Percentiles rank a stretch among this genome's conserved stretches.
Evolutionary conservation across 192 early-diverging fungal genomes (phyloP).

Genomic region (Chytriomyces confervae): DNA sequence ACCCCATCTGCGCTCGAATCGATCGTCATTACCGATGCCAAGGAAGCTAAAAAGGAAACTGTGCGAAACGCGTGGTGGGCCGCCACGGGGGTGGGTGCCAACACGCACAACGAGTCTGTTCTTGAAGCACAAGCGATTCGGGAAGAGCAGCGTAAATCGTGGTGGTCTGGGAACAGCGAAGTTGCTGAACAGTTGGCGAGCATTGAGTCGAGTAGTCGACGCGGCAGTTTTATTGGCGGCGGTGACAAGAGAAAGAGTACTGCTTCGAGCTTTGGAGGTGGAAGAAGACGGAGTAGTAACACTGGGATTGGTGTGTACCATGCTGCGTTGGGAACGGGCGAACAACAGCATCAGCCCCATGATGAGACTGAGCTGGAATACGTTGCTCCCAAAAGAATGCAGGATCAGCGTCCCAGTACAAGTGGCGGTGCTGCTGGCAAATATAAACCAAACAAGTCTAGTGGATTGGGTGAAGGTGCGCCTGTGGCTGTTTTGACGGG

Average conservation of each 20-base stretch:
- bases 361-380: slow-evolving; percentile 19
- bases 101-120: background rate
- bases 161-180: background rate
- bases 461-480: slow-evolving; percentile 20
- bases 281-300: slow-evolving; percentile 21
- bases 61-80: slow-evolving; percentile 24
- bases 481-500: background rate
- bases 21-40: background rate
- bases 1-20: background rate
- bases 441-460: slow-evolving; percentile 3
- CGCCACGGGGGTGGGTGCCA: slow-evolving; percentile 12
- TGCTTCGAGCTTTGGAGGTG: slow-evolving; percentile 7
- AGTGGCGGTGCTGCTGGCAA: background rate
- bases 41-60: slow-evolving; percentile 15
- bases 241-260: slow-evolving; percentile 18
- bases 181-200: background rate
- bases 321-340: background rate
- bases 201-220: background rate
- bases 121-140: background rate
- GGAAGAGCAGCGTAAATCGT: background rate
- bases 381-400: background rate
- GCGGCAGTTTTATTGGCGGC: slow-evolving; percentile 7
- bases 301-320: background rate
- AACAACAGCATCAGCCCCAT: background rate
- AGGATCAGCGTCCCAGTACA: background rate